phyloP scores from a whole-genome alignment of 225 moss, liverwort and hornwort species.

The Physcomitrellopsis africana region DNA sequence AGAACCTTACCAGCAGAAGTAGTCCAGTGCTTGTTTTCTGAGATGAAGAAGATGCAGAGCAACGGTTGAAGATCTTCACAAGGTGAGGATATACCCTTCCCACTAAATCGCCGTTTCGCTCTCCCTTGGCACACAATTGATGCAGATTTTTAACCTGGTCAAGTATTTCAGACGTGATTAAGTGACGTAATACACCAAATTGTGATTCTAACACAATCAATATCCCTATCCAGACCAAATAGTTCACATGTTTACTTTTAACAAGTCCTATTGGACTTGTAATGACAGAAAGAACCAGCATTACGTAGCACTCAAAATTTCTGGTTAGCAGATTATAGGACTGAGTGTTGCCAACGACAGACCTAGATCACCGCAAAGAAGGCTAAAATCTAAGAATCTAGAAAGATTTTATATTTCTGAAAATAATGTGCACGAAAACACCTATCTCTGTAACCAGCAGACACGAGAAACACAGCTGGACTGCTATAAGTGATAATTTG shows the following conservation, averaged over 20 bases:
- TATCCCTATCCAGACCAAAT: too few relatives aligned
- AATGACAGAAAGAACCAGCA: too few relatives aligned
- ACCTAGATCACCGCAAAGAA: too few relatives aligned
- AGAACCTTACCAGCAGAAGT: conserved; percentile 64
- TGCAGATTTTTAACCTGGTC: conserved; percentile 71
- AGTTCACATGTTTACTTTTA: too few relatives aligned
- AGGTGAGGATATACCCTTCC: conserved; percentile 76
- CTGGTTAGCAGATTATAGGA: too few relatives aligned
- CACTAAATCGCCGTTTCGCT: conserved; percentile 67
- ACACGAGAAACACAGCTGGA: background rate
- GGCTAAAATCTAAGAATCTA: background rate
- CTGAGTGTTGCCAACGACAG: too few relatives aligned
- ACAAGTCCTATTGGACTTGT: too few relatives aligned
- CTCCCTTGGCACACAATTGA: conserved; percentile 66
- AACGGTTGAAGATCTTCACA: conserved; percentile 82
- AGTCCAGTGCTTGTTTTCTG: conserved; percentile 79
- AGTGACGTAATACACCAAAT: too few relatives aligned
- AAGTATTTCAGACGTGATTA: background rate
- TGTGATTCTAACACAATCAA: too few relatives aligned
- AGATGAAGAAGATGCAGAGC: conserved; percentile 55
- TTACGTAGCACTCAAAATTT: too few relatives aligned
- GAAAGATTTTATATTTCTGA: background rate
- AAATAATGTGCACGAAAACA: background rate
- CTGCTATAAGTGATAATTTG: background rate
- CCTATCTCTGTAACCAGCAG: background rate